Evolutionary conservation across 2,329 filamentous ascomycete species (phyloP).

Genomic region (Colletotrichum agaves): DNA sequence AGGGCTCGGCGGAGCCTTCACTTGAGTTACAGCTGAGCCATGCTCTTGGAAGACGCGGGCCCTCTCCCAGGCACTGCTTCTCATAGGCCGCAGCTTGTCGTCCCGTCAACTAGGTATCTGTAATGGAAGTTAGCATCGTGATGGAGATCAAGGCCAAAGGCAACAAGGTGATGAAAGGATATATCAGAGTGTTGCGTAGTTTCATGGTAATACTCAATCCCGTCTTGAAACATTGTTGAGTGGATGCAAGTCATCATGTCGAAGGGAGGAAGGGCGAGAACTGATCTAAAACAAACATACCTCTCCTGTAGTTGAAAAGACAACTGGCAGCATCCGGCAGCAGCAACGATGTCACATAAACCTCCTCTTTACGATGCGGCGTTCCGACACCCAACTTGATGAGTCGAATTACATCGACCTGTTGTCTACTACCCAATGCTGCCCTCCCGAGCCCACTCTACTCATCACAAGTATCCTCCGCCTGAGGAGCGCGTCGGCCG

Average conservation of each 20-base stretch:
- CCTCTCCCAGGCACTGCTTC: not conserved
- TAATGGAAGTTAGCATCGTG: conserved; percentile 1
- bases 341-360: not conserved
- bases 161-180: not conserved
- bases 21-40: not conserved
- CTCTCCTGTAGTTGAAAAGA: not conserved
- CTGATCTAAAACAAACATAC: not conserved
- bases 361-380: not conserved
- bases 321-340: not conserved
- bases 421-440: not conserved
- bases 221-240: conserved; percentile 52
- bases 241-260: conserved; percentile 37
- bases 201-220: conserved; percentile 50
- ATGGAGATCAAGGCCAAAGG: not conserved
- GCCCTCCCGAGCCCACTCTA: not conserved
- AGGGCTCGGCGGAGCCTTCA: not conserved
- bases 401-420: not conserved
- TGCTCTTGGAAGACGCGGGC: not conserved
- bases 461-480: conserved; percentile 28
- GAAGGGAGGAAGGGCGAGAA: not conserved
- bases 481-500: conserved; percentile 26
- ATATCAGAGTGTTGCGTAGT: conserved; percentile 39
- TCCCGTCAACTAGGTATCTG: conserved; percentile 1
- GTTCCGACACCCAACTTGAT: not conserved
- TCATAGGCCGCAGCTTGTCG: not conserved